phyloP scores from a whole-genome alignment of 768 basidiomycete species.

The Termitomyces sp. region DNA sequence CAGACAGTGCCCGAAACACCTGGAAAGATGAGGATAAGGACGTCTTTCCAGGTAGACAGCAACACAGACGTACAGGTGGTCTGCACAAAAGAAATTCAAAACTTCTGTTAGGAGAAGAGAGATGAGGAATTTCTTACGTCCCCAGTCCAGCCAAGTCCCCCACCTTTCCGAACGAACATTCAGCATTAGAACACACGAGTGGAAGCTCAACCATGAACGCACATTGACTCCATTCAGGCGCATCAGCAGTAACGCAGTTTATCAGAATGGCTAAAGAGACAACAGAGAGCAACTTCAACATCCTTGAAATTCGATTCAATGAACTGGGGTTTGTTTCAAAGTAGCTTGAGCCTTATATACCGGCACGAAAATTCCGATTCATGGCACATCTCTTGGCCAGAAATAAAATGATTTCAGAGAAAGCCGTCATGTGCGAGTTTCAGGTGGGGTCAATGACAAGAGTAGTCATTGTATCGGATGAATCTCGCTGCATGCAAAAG shows the following conservation, averaged over 20 bases:
- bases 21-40: slow-evolving; percentile 2
- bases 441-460: not conserved
- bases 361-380: not conserved
- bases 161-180: slow-evolving; percentile 12
- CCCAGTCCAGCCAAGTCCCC: slow-evolving; percentile 26
- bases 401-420: not conserved
- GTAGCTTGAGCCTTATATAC: not conserved
- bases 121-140: slow-evolving; percentile 16
- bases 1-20: slow-evolving; percentile 29
- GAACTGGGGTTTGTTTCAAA: not conserved
- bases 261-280: slow-evolving; percentile 19
- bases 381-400: not conserved
- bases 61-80: slow-evolving; percentile 16
- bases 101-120: not conserved
- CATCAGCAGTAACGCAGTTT: slow-evolving; percentile 16
- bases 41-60: not conserved
- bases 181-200: not conserved
- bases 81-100: slow-evolving; percentile 3
- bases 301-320: not conserved
- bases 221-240: slow-evolving; percentile 34
- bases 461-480: not conserved
- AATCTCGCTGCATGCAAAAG: not conserved
- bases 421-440: not conserved
- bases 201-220: slow-evolving; percentile 1
- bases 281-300: slow-evolving; percentile 19